These are phyloP conservation scores for Prunus persica DNA, from an alignment of 306 rosid genomes.

Conservation along the genomic window DNA sequence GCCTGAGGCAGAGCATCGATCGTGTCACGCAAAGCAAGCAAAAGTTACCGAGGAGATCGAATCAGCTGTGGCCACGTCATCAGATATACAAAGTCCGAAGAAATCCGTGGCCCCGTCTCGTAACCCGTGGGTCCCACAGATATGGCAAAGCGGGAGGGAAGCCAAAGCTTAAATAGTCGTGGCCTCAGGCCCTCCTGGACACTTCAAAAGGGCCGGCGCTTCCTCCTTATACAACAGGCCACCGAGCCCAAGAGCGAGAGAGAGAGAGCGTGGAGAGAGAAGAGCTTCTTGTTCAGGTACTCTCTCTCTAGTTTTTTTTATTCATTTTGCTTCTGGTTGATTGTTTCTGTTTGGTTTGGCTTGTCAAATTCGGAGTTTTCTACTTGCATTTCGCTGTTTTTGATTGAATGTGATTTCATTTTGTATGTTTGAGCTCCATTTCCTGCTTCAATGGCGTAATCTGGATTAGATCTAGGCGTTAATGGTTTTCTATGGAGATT, in stretches of 20 bases:
- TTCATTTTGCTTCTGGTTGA: background rate
- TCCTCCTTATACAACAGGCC: background rate
- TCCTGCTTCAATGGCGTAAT: background rate
- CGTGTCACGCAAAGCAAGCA: background rate
- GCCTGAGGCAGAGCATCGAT: background rate
- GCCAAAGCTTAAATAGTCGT: background rate
- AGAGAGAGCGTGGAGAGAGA: background rate
- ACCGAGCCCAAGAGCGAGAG: background rate
- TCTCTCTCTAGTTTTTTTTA: too few species aligned
- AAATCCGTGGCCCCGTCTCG: background rate
- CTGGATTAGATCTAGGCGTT: slow-evolving; percentile 8
- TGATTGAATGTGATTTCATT: background rate
- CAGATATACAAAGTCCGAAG: background rate
- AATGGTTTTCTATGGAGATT: background rate
- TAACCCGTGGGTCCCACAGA: background rate
- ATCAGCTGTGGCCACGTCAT: background rate
- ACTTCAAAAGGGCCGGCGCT: background rate
- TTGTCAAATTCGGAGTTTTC: background rate
- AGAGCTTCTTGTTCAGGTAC: background rate
- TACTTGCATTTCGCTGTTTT: background rate
- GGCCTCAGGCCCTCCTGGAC: background rate
- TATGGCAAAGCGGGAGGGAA: background rate
- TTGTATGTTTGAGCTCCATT: background rate
- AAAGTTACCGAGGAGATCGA: background rate
- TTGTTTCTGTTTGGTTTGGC: background rate